Evolutionary conservation across 345 rosid genomes (phyloP).

Genomic region (Aquilaria yunnanensis): DNA sequence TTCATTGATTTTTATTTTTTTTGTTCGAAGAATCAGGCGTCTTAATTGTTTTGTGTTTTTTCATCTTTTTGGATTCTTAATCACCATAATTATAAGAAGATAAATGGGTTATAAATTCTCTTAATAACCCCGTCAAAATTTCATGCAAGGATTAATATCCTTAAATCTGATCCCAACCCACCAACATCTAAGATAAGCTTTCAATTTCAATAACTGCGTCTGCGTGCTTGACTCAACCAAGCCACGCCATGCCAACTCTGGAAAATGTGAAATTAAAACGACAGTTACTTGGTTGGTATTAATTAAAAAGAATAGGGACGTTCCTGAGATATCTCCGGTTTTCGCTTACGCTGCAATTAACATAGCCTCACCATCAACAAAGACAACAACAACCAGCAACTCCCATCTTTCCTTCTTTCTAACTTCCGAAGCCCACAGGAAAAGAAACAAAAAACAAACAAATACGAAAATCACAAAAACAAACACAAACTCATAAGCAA

Average conservation of each 20-base stretch:
- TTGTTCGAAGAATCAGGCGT: no score
- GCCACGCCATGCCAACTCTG: no score
- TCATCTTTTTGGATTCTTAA: no score
- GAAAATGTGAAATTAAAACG: neutral
- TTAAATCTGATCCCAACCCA: neutral
- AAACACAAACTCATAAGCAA: slow-evolving; percentile 20
- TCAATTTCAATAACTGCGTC: neutral
- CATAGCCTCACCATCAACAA: neutral
- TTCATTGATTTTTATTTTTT: no score
- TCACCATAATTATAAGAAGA: no score
- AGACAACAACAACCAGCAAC: neutral
- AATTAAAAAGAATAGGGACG: neutral
- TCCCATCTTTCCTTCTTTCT: neutral
- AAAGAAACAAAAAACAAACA: no score
- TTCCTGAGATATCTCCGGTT: neutral
- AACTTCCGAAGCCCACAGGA: neutral
- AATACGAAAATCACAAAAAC: neutral
- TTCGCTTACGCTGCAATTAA: slow-evolving; percentile 26
- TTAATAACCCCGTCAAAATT: no score
- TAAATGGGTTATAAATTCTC: no score
- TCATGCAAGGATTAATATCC: no score
- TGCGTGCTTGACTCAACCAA: no score
- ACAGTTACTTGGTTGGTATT: slow-evolving; percentile 2
- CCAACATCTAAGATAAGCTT: neutral
- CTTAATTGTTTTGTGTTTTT: no score